phyloP scores from a whole-genome alignment of 129 eudicot genomes.

The Artemisia tridentata region DNA sequence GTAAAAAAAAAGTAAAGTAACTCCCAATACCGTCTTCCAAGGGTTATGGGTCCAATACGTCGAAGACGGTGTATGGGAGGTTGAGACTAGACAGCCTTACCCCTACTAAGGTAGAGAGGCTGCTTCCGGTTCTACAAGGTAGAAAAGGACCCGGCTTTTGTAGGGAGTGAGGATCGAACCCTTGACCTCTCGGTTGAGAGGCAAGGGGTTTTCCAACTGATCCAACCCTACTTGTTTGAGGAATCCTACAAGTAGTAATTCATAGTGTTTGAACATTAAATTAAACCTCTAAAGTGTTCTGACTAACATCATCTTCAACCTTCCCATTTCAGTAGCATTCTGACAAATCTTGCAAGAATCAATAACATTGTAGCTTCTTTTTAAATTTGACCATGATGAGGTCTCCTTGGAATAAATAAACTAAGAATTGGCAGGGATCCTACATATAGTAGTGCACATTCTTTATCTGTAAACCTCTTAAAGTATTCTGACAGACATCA shows the following conservation, averaged over 20 bases:
- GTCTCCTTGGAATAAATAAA: slow-evolving; percentile 12
- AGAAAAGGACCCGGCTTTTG: no score
- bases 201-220: no score
- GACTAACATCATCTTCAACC: slow-evolving; percentile 13
- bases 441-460: slow-evolving; percentile 8
- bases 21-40: no score
- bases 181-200: no score
- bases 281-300: slow-evolving; percentile 1
- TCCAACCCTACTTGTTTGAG: no score
- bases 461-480: slow-evolving; percentile 8
- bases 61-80: no score
- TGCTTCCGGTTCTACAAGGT: no score
- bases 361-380: slow-evolving; percentile 10
- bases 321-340: neutral
- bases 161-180: no score
- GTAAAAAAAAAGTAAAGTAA: no score
- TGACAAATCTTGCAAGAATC: slow-evolving; percentile 1
- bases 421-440: neutral
- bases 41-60: no score
- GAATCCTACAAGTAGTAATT: neutral
- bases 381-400: neutral
- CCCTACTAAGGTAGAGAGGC: no score
- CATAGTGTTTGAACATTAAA: neutral
- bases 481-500: slow-evolving; percentile 14
- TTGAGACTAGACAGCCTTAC: no score